Base-by-base conservation (phyloP, 805 yeast species). In the Kuraishia capsulata region DNA sequence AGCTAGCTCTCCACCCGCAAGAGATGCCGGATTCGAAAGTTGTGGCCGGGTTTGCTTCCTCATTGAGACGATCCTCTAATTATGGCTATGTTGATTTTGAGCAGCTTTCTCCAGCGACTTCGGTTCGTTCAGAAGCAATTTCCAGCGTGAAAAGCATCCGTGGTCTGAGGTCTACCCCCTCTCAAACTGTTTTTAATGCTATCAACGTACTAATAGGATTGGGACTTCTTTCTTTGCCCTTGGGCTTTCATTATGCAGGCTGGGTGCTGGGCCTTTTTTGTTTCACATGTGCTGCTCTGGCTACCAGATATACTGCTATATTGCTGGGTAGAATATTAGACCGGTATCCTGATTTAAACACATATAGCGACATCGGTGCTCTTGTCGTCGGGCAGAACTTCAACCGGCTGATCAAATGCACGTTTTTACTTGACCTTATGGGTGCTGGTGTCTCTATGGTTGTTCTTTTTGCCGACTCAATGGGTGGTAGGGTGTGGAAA, bases 111-210 rank as follows among this genome's bases (percentile, higher is more conserved):
- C 31, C 31, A 17, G 31, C 14, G 31, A 11, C 14, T 13, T 28
- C 31, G 17, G 26, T 11, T 11, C 26, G 11, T 11, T 23, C 26
- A 8, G 26, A 23, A 8, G 26, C 26, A 8, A 17, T 28, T 8
- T 11, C 31, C 17, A 28, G 31, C 13, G 31, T 28, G 8, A 11
- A 11, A 8, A 3, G 51, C 44, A 9, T 42, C 45, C 2, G 49
- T 34, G 14, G 38, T 43, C 20, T 43, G 5, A 67, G 58, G 45
- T 73, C 81, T 5, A 84, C 92, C 0, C 77, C 76, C 0, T 76
- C 83, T 1, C 94, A 83, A 53, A 83, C 94, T 0, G 62, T 81
- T 4, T 81, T 83, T 65, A 84, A 84, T 48, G 78, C 89, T 1
- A 77, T 83, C 36, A 84, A 84, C 52, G 82, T 82, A 0, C 59